Evolutionary conservation across 257 asterid species (phyloP).

Genomic region (Ehretia macrophylla): DNA sequence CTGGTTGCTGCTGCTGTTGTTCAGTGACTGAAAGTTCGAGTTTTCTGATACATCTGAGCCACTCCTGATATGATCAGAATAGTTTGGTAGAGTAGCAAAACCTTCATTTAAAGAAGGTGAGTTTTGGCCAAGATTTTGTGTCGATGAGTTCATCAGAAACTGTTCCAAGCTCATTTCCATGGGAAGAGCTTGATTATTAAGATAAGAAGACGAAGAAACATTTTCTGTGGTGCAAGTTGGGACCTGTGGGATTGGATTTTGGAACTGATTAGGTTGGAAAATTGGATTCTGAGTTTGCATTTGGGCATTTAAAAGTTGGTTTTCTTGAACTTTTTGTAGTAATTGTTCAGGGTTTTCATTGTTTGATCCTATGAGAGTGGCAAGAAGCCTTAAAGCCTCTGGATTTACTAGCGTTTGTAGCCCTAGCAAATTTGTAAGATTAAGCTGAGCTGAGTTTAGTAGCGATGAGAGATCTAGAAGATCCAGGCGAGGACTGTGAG

Average conservation of each 20-base stretch:
- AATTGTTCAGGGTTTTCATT: conserved; percentile 36
- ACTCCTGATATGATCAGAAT: conserved; percentile 26
- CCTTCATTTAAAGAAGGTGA: conserved; percentile 20
- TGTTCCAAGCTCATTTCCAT: conserved; percentile 26
- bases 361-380: conserved; percentile 36
- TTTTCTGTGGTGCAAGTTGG: conserved; percentile 24
- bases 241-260: conserved; percentile 33
- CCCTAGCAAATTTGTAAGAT: conserved; percentile 50
- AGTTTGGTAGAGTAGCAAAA: conserved; percentile 18
- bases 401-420: conserved; percentile 74
- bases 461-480: conserved; percentile 56
- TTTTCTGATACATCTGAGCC: conserved; percentile 35
- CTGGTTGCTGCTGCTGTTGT: conserved; percentile 15
- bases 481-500: conserved; percentile 78
- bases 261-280: conserved; percentile 39
- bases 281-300: conserved; percentile 30
- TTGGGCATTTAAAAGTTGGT: conserved; percentile 29
- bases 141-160: conserved; percentile 19
- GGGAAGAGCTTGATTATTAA: conserved; percentile 13
- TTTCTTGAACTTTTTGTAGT: conserved; percentile 45
- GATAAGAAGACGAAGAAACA: conserved; percentile 22
- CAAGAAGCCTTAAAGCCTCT: conserved; percentile 42
- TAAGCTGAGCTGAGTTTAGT: conserved; percentile 49
- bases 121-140: conserved; percentile 13
- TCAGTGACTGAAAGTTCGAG: conserved; percentile 14